These are phyloP conservation scores for Ustilago cynodontis DNA, from an alignment of 1,284 basidiomycete species.

Conservation along the genomic window DNA sequence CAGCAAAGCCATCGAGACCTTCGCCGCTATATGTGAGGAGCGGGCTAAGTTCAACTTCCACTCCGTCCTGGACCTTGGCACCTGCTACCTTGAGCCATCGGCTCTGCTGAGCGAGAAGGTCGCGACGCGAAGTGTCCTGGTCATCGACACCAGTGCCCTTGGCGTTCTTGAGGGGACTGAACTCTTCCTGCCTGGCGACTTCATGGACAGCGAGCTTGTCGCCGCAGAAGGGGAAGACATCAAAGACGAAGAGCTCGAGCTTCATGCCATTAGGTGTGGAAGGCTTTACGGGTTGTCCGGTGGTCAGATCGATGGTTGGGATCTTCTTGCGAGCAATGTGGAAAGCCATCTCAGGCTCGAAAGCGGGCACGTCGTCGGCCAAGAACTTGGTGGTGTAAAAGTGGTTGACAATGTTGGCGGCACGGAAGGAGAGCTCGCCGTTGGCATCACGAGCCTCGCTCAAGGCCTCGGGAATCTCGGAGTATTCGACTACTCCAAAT, in stretches of 20 bases:
- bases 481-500: slow-evolving; percentile 96
- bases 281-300: slow-evolving; percentile 79
- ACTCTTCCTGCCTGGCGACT: slow-evolving; percentile 88
- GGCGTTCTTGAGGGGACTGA: slow-evolving; percentile 97
- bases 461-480: slow-evolving; percentile 89
- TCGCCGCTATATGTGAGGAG: slow-evolving; percentile 90
- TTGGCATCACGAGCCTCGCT: slow-evolving; percentile 82
- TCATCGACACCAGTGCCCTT: slow-evolving; percentile 93
- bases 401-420: slow-evolving; percentile 98
- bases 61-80: slow-evolving; percentile 77
- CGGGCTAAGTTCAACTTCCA: slow-evolving; percentile 92
- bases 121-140: slow-evolving; percentile 87
- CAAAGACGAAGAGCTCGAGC: slow-evolving; percentile 97
- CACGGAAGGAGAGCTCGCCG: slow-evolving; percentile 81
- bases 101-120: slow-evolving; percentile 89
- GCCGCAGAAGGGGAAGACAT: slow-evolving; percentile 93
- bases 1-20: slow-evolving; percentile 83
- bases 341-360: slow-evolving; percentile 91
- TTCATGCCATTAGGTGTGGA: slow-evolving; percentile 97
- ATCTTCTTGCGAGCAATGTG: slow-evolving; percentile 99
- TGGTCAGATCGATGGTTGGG: slow-evolving; percentile 75
- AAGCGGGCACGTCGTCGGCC: slow-evolving; percentile 78
- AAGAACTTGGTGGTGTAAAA: slow-evolving; percentile 94
- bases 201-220: slow-evolving; percentile 84
- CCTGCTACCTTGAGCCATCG: slow-evolving; percentile 86